phyloP scores from a whole-genome alignment of 495 filamentous ascomycete species.

The Gamarada debralockiae region DNA sequence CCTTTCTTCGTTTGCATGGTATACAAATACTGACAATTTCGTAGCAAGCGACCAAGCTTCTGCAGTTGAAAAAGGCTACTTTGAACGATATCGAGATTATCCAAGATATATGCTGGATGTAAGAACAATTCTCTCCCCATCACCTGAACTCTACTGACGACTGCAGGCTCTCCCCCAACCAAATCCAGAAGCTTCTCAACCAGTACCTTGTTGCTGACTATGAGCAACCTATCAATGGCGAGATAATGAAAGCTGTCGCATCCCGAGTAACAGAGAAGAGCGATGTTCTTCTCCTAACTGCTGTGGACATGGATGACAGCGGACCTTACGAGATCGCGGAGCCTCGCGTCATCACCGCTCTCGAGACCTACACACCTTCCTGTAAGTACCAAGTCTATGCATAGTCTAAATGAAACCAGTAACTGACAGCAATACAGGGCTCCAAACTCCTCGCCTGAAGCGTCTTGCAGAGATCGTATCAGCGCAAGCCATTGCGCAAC shows the following conservation, averaged over 20 bases:
- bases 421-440: constrained; percentile 51
- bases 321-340: constrained; percentile 99
- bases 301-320: constrained; percentile 98
- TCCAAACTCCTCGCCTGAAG: constrained; percentile 93
- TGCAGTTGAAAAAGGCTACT: constrained; percentile 98
- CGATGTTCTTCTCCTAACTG: constrained; percentile 85
- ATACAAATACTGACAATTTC: constrained; percentile 27
- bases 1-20: not conserved
- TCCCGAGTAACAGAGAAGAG: constrained; percentile 97
- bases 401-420: not conserved
- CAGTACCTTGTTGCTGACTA: constrained; percentile 99
- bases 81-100: constrained; percentile 99
- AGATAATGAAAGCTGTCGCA: constrained; percentile 99
- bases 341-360: constrained; percentile 87
- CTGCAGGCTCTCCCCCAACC: constrained; percentile 79
- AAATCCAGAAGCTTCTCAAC: constrained; percentile 98
- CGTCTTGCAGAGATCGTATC: constrained; percentile 96
- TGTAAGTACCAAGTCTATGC: constrained; percentile 52
- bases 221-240: constrained; percentile 98
- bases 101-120: constrained; percentile 99
- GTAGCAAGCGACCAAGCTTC: constrained; percentile 78
- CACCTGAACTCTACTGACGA: not conserved
- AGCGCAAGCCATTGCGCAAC: constrained; percentile 89
- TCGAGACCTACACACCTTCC: constrained; percentile 97
- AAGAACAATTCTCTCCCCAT: constrained; percentile 33